Base-by-base conservation (phyloP, 352 stramenopile genomes). In the Globisporangium paddicum region DNA sequence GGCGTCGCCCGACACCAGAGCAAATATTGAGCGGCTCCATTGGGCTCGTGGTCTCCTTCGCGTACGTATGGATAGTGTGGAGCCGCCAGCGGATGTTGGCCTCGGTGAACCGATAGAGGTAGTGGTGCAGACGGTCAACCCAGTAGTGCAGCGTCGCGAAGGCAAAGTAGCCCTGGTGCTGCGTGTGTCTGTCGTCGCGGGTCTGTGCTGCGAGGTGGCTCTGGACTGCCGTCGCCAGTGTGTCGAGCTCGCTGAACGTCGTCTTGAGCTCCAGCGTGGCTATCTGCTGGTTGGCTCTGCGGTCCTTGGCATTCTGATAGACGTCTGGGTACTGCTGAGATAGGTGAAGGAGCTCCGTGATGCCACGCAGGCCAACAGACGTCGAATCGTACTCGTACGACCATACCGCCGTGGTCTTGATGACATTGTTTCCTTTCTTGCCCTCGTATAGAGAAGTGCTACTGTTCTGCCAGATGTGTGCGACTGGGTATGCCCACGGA, bases 401-500 rank as follows among this genome's bases (percentile, higher is more conserved):
- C 72, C 72, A 82, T 10, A 66, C 49, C 5, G 23, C 35, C 30
- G 61, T 58, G 2, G 42, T 50, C 18, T 38, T 45, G 16, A 80
- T 55, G 2, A 25, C 19, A 4, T 50, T 34, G 34, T 2, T 50
- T 8, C 56, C 70, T 40, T 68, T 68, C 14, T 37, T 51, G 28
- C 57, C 67, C 35, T 23, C 45, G n/a, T 69, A 75, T 13, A 37
- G 13, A 2, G 13, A 6, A 0, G 14, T 61, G 23, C 25, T 64
- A 8, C 10, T 55, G 46, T 30, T 62, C 32, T 28, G 53, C 21
- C 55, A 63, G 19, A 82, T 63, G 18, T 84, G 75, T 5, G 53
- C 55, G 18, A 86, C 52, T 0, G 65, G 69, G 40, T 86, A 84
- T n/a, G 64, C 55, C 46, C 76, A 84, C 8, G 73, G 75, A 9